phyloP scores from a whole-genome alignment of 768 basidiomycete genomes.

The Chalciporus sphaerocephalus region DNA sequence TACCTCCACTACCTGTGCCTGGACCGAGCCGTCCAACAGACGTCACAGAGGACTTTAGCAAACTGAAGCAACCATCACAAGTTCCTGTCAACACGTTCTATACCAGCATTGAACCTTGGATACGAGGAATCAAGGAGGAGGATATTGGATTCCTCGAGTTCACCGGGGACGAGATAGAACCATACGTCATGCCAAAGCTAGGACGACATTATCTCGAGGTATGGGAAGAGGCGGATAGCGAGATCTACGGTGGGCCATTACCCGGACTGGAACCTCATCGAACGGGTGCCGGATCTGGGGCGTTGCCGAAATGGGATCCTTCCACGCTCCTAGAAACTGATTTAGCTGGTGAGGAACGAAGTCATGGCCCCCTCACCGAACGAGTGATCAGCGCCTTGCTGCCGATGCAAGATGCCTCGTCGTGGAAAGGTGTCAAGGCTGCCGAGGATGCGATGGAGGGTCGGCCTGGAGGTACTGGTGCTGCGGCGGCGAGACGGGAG shows the following conservation, averaged over 20 bases:
- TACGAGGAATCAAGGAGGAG: slow-evolving; percentile 88
- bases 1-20: slow-evolving; percentile 60
- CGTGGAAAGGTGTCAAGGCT: slow-evolving; percentile 76
- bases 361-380: slow-evolving; percentile 86
- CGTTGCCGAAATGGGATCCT: slow-evolving; percentile 76
- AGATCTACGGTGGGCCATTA: slow-evolving; percentile 40
- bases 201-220: slow-evolving; percentile 82
- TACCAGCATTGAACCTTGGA: slow-evolving; percentile 82
- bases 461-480: slow-evolving; percentile 72
- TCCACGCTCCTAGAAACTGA: slow-evolving; percentile 73
- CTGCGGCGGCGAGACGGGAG: slow-evolving; percentile 70
- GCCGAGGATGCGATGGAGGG: slow-evolving; percentile 84
- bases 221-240: slow-evolving; percentile 90
- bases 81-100: slow-evolving; percentile 75
- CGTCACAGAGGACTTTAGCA: slow-evolving; percentile 87
- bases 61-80: slow-evolving; percentile 72
- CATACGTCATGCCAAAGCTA: slow-evolving; percentile 80
- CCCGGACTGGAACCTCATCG: slow-evolving; percentile 39
- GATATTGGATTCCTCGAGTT: slow-evolving; percentile 92
- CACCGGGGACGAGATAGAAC: slow-evolving; percentile 85
- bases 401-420: slow-evolving; percentile 58
- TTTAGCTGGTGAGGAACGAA: slow-evolving; percentile 66
- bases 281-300: slow-evolving; percentile 23
- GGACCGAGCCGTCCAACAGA: slow-evolving; percentile 82
- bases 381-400: slow-evolving; percentile 71